phyloP scores from a whole-genome alignment of 2,329 filamentous ascomycete genomes.

The Aspergillus sp. region DNA sequence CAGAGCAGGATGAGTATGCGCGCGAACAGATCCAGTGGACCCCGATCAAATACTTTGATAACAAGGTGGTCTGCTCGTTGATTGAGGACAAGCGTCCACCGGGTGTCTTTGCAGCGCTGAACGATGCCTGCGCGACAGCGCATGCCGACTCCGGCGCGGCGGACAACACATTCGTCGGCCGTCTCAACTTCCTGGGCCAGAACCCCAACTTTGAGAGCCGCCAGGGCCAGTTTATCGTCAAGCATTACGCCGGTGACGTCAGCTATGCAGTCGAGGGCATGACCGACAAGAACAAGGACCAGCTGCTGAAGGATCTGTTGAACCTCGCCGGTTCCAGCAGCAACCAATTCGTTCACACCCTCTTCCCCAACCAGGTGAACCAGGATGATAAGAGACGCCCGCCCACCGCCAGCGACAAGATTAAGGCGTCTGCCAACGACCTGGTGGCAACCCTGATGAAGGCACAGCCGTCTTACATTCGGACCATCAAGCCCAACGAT shows the following conservation, averaged over 20 bases:
- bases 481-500: slow-evolving; percentile 98
- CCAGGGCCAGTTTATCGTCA: slow-evolving; percentile 96
- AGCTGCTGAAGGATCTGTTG: slow-evolving; percentile 88
- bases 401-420: slow-evolving; percentile 93
- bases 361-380: slow-evolving; percentile 93
- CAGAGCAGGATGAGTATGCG: slow-evolving; percentile 96
- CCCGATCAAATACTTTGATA: slow-evolving; percentile 98
- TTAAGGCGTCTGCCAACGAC: slow-evolving; percentile 91
- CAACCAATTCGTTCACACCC: slow-evolving; percentile 80
- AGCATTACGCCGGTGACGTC: slow-evolving; percentile 98
- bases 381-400: slow-evolving; percentile 94
- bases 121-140: slow-evolving; percentile 97
- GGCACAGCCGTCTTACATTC: slow-evolving; percentile 94
- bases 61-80: slow-evolving; percentile 96
- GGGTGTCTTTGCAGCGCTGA: slow-evolving; percentile 91
- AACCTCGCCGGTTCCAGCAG: slow-evolving; percentile 81
- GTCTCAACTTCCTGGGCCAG: slow-evolving; percentile 80
- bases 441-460: slow-evolving; percentile 96
- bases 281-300: slow-evolving; percentile 99
- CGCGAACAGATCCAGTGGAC: slow-evolving; percentile 98
- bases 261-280: slow-evolving; percentile 93
- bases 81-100: slow-evolving; percentile 90
- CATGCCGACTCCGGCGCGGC: slow-evolving; percentile 93
- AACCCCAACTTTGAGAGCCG: slow-evolving; percentile 89
- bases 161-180: slow-evolving; percentile 93